Evolutionary conservation across 169 alveolate species (phyloP).

Genomic region (Toxoplasma gondii): DNA sequence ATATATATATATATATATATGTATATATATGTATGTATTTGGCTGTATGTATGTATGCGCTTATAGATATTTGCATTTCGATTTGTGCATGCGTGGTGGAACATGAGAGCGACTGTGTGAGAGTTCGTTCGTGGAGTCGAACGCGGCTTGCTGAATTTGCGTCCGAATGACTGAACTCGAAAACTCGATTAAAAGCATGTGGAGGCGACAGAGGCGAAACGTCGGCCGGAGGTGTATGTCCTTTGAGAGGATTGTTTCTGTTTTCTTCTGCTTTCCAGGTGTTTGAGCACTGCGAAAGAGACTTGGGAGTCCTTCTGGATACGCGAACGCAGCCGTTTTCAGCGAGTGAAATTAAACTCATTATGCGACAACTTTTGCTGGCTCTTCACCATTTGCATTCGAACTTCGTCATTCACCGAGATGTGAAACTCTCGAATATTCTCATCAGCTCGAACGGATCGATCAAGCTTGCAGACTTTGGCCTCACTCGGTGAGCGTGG

Average conservation of each 20-base stretch:
- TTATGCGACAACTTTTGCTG: constrained; percentile 39
- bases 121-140: no score
- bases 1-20: background rate
- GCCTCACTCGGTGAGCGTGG: constrained; percentile 62
- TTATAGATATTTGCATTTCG: constrained; percentile 37
- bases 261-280: constrained; percentile 70
- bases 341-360: constrained; percentile 89
- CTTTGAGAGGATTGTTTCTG: no score
- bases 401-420: constrained; percentile 91
- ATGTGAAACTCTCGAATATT: constrained; percentile 88
- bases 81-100: no score
- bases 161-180: no score
- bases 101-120: no score
- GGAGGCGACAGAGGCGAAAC: no score
- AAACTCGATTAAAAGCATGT: no score
- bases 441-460: constrained; percentile 85
- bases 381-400: constrained; percentile 18
- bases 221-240: no score
- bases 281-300: constrained; percentile 97
- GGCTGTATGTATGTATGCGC: constrained; percentile 17
- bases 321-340: constrained; percentile 88
- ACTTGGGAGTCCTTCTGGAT: constrained; percentile 91
- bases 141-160: no score
- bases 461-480: constrained; percentile 75
- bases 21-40: background rate